Evolutionary conservation across 2,329 filamentous ascomycete genomes (phyloP), one percentile per base, ranked within the genome.

Genomic region (Aureobasidium melanogenum): DNA sequence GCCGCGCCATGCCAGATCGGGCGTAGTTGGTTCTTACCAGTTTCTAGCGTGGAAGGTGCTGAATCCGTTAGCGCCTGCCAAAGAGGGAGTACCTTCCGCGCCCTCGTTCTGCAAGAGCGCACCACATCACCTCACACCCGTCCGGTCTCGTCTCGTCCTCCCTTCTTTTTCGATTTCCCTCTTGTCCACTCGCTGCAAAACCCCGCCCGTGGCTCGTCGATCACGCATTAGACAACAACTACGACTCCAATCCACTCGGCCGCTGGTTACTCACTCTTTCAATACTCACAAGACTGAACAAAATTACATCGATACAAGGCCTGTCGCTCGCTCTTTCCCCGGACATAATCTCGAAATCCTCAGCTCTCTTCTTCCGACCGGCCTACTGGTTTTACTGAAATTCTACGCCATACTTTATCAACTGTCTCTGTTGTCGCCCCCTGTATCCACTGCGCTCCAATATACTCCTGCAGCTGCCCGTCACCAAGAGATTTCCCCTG

Each of bases 31-130:
- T 56, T 56, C 52, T 56, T 56, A 36, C 39, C 52, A 46, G 38
- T 46, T 56, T 56, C 52, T 56, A 56, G 52, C 52, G 52, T 46
- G 52, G 52, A 56, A 56, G 52, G 39, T 56, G 52, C 52, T 55
- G 52, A 57, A 47, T 43, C 54, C 54, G 54, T 38, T 57, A 57
- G 52, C 43, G 55, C 55, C 43, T 58, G 41, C 55, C 44, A 58
- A 48, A 58, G 36, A 59, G 56, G 32, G 34, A 59, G 56, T 59
- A 50, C 55, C 34, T 39, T 47, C 41, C 52, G 52, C 38, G 26
- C 39, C 52, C 52, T 56, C 52, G 52, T 56, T 24, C 28, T 43
- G 52, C 52, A 44, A 44, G 52, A 56, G 52, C 56, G 43, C 43
- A 48, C 56, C 44, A 50, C 43, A 59, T 59, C 56, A 59, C 44